Base-by-base conservation (phyloP, 192 early-diverging fungal genomes). In the Powellomyces hirtus region DNA sequence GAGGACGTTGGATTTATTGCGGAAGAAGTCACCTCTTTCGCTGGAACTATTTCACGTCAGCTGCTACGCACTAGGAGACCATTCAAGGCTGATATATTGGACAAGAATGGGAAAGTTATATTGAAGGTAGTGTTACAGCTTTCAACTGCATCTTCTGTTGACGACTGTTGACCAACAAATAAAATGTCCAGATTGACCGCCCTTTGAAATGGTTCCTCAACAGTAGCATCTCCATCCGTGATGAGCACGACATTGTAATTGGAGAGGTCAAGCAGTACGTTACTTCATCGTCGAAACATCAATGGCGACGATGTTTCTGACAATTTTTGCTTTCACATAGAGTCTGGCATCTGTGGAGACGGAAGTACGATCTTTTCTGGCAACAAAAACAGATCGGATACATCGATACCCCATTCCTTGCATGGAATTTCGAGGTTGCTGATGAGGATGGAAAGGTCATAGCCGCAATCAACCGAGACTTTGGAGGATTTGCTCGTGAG, bases 321-420 rank as follows among this genome's bases (percentile, higher is more conserved):
- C 40, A 13, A 13, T 42, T 18, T 42, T 42, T 42, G 14, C 49
- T 16, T 57, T 26, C 30, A 8, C 38, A 58, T 30, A 59, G 68
- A 76, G 84, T 87, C 22, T 94, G 92, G 92, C 90, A 96, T 63
- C 70, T 87, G 16, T 83, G 87, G 80, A 77, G 91, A 29, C 72
- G 92, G 58, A 83, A 88, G 69, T 96, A 94, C 75, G 89, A 96
- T 62, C 71, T 96, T 8, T 96, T 94, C 75, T 71, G 86, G 0
- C 70, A 79, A 68, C 74, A 80, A n/a, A 71, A 75, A 26, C 82
- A 79, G 61, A 75, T 81, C 55, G 70, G 64, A 4, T 29, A 53
- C 30, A 76, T 81, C n/a, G 80, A 77, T 44, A 44, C 16, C 1
- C 83, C 78, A 0, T 88, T 94, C 64, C 74, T 89, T 27, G 84